Evolutionary conservation across 2,329 filamentous ascomycete genomes (phyloP).

Genomic region (Exophiala alcalophila): DNA sequence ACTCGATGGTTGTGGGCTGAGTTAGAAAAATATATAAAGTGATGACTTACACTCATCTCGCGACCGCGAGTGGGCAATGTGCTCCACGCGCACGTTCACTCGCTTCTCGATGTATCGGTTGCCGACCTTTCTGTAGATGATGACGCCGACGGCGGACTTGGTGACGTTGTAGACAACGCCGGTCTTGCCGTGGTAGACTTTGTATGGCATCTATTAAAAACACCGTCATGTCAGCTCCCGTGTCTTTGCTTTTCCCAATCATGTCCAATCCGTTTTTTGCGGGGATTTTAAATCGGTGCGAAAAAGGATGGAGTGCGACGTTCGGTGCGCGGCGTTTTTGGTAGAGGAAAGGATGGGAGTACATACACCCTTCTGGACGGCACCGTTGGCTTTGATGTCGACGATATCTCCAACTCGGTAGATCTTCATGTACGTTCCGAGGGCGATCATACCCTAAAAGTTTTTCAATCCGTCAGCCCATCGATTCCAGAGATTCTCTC

Average conservation of each 20-base stretch:
- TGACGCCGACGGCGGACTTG: slow-evolving; percentile 95
- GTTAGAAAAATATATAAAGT: not conserved
- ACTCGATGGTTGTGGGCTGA: not conserved
- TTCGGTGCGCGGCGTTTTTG: not conserved
- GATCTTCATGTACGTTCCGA: slow-evolving; percentile 82
- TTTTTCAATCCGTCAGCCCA: slow-evolving; percentile 9
- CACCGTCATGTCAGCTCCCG: slow-evolving; percentile 19
- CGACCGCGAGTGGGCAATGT: slow-evolving; percentile 90
- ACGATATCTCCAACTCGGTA: slow-evolving; percentile 93
- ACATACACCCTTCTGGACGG: slow-evolving; percentile 80
- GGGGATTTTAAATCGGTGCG: no score
- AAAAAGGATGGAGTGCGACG: no score
- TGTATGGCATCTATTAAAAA: slow-evolving; percentile 80
- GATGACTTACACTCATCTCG: slow-evolving; percentile 68
- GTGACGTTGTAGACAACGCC: slow-evolving; percentile 99
- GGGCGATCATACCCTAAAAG: slow-evolving; percentile 69
- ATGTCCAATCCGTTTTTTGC: slow-evolving; percentile 6
- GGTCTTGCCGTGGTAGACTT: slow-evolving; percentile 99
- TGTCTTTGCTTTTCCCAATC: not conserved
- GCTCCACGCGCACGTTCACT: slow-evolving; percentile 98
- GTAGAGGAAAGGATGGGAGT: slow-evolving; percentile 57
- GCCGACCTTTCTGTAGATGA: slow-evolving; percentile 99
- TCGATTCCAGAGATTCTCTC: not conserved
- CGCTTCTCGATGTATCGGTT: slow-evolving; percentile 99
- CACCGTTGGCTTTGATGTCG: slow-evolving; percentile 98